Evolutionary conservation across 768 basidiomycete genomes (phyloP).

Genomic region (Piloderma croceum): DNA sequence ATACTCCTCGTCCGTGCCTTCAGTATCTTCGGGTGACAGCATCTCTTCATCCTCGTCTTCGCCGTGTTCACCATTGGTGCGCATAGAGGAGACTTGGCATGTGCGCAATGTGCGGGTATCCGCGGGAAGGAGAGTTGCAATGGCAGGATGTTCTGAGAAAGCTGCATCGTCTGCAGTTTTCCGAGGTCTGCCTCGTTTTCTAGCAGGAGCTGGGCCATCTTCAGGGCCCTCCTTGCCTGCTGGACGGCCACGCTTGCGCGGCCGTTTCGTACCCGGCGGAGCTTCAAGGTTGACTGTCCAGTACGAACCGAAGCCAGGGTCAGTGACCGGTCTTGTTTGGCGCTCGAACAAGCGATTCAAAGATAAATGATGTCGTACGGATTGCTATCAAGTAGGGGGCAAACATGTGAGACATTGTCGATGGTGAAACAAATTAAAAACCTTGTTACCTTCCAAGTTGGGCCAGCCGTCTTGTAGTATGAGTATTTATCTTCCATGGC

Average conservation of each 20-base stretch:
- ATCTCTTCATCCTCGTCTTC: conserved; percentile 36
- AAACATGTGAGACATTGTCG: conserved; percentile 8
- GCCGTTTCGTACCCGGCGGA: conserved; percentile 83
- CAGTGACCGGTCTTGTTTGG: conserved; percentile 75
- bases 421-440: not conserved
- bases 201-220: conserved; percentile 20
- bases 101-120: conserved; percentile 16
- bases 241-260: conserved; percentile 69
- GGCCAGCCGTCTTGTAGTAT: conserved; percentile 74
- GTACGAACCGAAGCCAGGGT: conserved; percentile 83
- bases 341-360: conserved; percentile 79
- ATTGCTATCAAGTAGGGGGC: conserved; percentile 52
- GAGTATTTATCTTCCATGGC: conserved; percentile 83
- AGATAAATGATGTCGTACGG: conserved; percentile 79
- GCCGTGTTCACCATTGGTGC: conserved; percentile 25
- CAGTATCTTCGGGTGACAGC: conserved; percentile 32
- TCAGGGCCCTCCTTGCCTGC: conserved; percentile 37
- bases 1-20: conserved; percentile 46
- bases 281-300: conserved; percentile 86
- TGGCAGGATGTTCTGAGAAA: not conserved
- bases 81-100: conserved; percentile 22
- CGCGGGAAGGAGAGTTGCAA: not conserved
- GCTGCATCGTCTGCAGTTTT: conserved; percentile 16
- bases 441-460: conserved; percentile 72
- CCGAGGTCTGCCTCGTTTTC: conserved; percentile 38